phyloP scores from a whole-genome alignment of 805 yeast species.

The Yarrowia sp. region DNA sequence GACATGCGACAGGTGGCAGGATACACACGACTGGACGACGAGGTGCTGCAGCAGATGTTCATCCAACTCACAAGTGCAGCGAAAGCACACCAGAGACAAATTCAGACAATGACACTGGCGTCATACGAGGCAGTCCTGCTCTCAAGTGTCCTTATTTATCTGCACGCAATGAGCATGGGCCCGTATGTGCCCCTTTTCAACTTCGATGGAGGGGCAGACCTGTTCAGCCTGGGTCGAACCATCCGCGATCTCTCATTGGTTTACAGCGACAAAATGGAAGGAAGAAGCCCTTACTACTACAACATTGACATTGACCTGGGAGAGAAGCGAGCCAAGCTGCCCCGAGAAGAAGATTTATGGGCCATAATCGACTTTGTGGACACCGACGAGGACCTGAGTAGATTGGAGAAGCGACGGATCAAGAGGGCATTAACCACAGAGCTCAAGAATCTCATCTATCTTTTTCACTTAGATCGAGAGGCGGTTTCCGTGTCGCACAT shows the following conservation, averaged over 20 bases:
- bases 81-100: background rate
- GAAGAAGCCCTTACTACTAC: background rate
- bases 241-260: background rate
- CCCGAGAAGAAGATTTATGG: constrained; percentile 4
- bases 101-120: background rate
- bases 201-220: background rate
- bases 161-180: background rate
- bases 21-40: background rate
- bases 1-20: background rate
- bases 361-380: constrained; percentile 2
- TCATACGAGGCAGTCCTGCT: background rate
- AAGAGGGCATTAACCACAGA: background rate
- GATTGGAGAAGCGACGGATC: background rate
- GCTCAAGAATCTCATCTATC: background rate
- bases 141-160: background rate
- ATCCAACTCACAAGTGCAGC: background rate
- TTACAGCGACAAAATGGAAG: background rate
- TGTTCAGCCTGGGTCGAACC: background rate
- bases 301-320: background rate
- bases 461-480: background rate
- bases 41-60: background rate
- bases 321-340: background rate
- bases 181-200: background rate
- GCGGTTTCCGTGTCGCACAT: background rate
- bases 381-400: background rate